Percentiles rank a stretch among this genome's conserved stretches.
Evolutionary conservation across 768 basidiomycete genomes (phyloP).

Genomic region (Naganishia onofrii): DNA sequence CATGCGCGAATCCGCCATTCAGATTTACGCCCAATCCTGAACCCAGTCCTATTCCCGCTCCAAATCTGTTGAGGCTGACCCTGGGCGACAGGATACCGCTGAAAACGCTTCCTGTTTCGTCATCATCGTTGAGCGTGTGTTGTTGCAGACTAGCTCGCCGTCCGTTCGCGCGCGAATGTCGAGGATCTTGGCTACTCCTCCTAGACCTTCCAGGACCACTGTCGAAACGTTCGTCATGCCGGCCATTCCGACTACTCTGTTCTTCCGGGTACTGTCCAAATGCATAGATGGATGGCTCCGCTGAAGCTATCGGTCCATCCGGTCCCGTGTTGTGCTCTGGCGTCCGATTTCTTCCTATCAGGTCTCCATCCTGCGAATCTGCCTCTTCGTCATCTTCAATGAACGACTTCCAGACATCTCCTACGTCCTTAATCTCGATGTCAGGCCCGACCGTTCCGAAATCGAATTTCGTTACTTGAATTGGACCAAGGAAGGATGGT

Average conservation of each 20-base stretch:
- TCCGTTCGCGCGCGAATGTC: constrained; percentile 2
- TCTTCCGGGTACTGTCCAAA: constrained; percentile 12
- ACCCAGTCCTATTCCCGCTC: constrained; percentile 30
- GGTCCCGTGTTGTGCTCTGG: constrained; percentile 29
- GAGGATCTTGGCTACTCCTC: constrained; percentile 17
- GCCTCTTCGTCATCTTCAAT: constrained; percentile 70
- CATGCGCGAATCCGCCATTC: constrained; percentile 5
- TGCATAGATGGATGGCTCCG: constrained; percentile 1
- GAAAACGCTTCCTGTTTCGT: constrained; percentile 30
- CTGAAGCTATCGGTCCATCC: constrained; percentile 27
- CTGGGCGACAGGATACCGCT: constrained; percentile 32
- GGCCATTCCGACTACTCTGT: constrained; percentile 9
- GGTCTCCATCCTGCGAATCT: constrained; percentile 56
- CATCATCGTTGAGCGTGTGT: constrained; percentile 18
- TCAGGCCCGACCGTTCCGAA: constrained; percentile 82
- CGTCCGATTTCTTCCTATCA: constrained; percentile 54
- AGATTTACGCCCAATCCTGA: constrained; percentile 30
- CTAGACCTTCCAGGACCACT: constrained; percentile 10
- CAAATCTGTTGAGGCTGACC: constrained; percentile 20
- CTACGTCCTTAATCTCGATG: constrained; percentile 82
- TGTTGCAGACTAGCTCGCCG: constrained; percentile 12
- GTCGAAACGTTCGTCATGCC: constrained; percentile 14
- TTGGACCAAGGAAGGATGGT: constrained; percentile 94
- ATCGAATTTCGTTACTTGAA: constrained; percentile 78
- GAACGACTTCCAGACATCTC: constrained; percentile 93